Evolutionary conservation across 192 early-diverging fungal species (phyloP).

Genomic region (Rhizophagus clarus): DNA sequence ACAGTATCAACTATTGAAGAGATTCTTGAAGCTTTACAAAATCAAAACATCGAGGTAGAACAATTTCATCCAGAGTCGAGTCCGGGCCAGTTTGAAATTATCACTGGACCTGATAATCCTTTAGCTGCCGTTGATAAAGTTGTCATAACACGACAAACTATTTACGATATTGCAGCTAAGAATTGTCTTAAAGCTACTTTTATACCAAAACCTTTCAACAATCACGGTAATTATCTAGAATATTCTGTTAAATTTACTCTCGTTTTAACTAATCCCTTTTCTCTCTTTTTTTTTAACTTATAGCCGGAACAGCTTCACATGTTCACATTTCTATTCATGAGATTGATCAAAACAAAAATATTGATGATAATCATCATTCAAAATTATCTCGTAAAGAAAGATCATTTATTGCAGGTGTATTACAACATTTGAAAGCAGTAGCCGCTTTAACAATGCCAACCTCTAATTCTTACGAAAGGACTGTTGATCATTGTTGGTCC

Average conservation of each 20-base stretch:
- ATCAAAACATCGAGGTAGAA: constrained; percentile 4
- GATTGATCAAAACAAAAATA: background rate
- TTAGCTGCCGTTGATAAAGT: constrained; percentile 7
- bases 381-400: constrained; percentile 13
- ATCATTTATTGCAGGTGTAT: constrained; percentile 18
- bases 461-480: background rate
- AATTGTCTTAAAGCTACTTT: constrained; percentile 9
- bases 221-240: background rate
- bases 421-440: background rate
- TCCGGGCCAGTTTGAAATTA: constrained; percentile 16
- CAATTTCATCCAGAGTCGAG: constrained; percentile 16
- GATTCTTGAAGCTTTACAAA: background rate
- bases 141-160: constrained; percentile 13
- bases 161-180: constrained; percentile 15
- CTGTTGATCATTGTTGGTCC: constrained; percentile 3
- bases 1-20: background rate
- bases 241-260: constrained; percentile 3
- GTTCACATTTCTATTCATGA: constrained; percentile 9
- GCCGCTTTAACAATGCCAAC: constrained; percentile 7
- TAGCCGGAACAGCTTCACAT: constrained; percentile 18
- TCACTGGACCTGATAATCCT: background rate
- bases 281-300: background rate
- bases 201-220: constrained; percentile 3
- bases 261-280: too few relatives aligned
- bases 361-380: background rate